These are phyloP conservation scores for Verticillium albo-atrum DNA, from an alignment of 2,329 filamentous ascomycete species.

Conservation along the genomic window DNA sequence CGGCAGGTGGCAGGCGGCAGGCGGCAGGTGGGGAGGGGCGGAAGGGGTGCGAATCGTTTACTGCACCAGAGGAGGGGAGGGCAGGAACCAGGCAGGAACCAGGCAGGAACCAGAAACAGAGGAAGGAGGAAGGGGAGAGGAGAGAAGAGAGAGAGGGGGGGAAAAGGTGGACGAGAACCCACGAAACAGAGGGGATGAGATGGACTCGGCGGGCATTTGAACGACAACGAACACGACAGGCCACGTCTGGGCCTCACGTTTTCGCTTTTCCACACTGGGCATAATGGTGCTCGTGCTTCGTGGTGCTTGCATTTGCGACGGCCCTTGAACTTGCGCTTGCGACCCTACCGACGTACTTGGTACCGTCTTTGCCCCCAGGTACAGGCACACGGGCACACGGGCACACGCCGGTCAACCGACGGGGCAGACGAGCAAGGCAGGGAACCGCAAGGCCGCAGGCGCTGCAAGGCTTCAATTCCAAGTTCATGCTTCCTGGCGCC, in stretches of 20 bases:
- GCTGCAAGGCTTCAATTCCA: background rate
- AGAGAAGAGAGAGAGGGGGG: background rate
- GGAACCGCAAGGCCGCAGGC: background rate
- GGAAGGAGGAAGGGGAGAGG: background rate
- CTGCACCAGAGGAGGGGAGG: constrained; percentile 4
- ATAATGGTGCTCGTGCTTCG: background rate
- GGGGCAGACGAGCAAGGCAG: background rate
- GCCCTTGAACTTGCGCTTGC: too few species aligned
- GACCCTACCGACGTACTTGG: too few species aligned
- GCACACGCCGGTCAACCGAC: background rate
- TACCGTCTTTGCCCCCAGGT: too few species aligned
- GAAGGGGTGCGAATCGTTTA: background rate
- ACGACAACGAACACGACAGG: background rate
- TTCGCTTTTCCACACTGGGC: background rate
- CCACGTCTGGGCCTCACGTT: background rate
- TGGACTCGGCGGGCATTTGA: background rate
- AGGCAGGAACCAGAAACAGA: background rate
- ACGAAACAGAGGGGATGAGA: background rate
- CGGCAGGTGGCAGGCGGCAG: constrained; percentile 4
- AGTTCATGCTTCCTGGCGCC: background rate
- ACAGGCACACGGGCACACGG: too few species aligned
- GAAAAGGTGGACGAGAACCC: background rate
- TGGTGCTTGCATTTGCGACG: too few species aligned
- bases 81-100: too few species aligned
- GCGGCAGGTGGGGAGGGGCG: background rate